Percentiles rank a stretch among this genome's conserved stretches.
Evolutionary conservation across 2,329 filamentous ascomycete species (phyloP).

Genomic region (Teratosphaeriaceae sp.): DNA sequence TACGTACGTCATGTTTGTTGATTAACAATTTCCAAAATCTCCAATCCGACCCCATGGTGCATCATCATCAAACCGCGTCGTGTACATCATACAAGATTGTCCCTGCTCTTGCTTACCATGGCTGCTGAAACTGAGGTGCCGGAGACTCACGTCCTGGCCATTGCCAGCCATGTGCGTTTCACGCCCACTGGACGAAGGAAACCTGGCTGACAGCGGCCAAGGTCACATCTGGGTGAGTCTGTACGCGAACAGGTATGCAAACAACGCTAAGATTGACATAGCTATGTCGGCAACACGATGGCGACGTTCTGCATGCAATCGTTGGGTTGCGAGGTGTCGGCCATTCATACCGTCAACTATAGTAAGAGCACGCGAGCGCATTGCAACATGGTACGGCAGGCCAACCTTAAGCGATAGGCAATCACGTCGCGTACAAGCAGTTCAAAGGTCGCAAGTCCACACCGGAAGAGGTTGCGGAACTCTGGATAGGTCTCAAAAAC

Average conservation of each 20-base stretch:
- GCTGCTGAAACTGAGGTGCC: constrained; percentile 36
- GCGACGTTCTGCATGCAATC: constrained; percentile 91
- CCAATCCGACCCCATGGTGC: background rate
- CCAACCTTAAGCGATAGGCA: constrained; percentile 52
- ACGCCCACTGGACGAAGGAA: constrained; percentile 15
- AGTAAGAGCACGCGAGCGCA: constrained; percentile 52
- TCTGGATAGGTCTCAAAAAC: constrained; percentile 78
- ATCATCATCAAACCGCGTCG: background rate
- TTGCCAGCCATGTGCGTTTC: constrained; percentile 85
- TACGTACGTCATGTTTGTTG: background rate
- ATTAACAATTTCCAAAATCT: background rate
- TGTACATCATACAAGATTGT: background rate
- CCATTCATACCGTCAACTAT: constrained; percentile 95
- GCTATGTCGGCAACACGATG: constrained; percentile 97
- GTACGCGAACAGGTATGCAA: background rate
- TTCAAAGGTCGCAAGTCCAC: constrained; percentile 78
- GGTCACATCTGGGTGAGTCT: constrained; percentile 67
- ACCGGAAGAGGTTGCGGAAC: constrained; percentile 71
- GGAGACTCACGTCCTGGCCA: constrained; percentile 68
- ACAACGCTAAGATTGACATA: constrained; percentile 32
- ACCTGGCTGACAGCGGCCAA: constrained; percentile 29
- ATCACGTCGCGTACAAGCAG: constrained; percentile 88
- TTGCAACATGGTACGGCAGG: background rate
- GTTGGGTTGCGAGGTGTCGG: constrained; percentile 86
- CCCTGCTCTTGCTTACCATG: constrained; percentile 9